These are phyloP conservation scores for Diplocarpon mali DNA, from an alignment of 2,329 filamentous ascomycete species.

Conservation along the genomic window DNA sequence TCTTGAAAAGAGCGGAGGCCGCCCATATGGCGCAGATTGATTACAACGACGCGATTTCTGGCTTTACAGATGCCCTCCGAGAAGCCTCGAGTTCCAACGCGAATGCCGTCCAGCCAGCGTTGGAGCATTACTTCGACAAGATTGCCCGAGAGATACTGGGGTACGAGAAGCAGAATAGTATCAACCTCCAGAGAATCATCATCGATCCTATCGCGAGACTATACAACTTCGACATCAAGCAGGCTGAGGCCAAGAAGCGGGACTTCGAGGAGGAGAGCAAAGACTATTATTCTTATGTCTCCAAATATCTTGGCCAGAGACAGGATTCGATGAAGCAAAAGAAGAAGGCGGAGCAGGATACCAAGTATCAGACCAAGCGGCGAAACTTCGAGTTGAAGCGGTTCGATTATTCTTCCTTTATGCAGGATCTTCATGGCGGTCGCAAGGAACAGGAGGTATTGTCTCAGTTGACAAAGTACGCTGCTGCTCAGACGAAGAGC, in stretches of 20 bases:
- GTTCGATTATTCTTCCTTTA: constrained; percentile 97
- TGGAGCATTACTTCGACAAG: constrained; percentile 97
- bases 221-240: constrained; percentile 94
- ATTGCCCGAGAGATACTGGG: constrained; percentile 81
- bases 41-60: constrained; percentile 75
- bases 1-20: constrained; percentile 86
- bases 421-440: constrained; percentile 98
- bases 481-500: constrained; percentile 74
- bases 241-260: constrained; percentile 90
- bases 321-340: constrained; percentile 96
- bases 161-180: constrained; percentile 77
- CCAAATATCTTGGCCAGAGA: constrained; percentile 88
- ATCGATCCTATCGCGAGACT: constrained; percentile 88
- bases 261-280: constrained; percentile 99
- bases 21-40: constrained; percentile 68
- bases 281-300: constrained; percentile 94
- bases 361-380: constrained; percentile 89
- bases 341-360: constrained; percentile 88
- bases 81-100: constrained; percentile 87
- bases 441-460: constrained; percentile 95
- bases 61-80: constrained; percentile 74
- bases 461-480: constrained; percentile 88
- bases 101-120: constrained; percentile 89
- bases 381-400: constrained; percentile 93
- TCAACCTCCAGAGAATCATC: constrained; percentile 81